Conservation (phyloP, 352 stramenopile genomes). For the Pythium phragmiticola region DNA sequence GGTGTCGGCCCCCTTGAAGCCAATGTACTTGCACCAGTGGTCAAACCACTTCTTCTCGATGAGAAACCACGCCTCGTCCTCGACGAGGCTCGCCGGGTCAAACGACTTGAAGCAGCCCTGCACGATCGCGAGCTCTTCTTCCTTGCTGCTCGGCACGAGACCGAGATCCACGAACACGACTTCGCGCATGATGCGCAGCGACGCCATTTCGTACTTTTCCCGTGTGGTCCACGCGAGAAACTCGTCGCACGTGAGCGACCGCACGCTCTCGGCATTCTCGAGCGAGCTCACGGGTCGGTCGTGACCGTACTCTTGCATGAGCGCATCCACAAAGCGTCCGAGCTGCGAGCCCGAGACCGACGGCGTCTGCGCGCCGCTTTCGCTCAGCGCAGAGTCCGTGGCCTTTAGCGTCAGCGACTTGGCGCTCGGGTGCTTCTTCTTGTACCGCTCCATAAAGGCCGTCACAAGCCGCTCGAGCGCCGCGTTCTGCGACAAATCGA, state of each 20-base stretch:
- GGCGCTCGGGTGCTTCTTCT: constrained; percentile 36
- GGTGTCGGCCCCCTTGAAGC: constrained; percentile 31
- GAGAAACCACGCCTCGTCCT: constrained; percentile 85
- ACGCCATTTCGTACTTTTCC: constrained; percentile 75
- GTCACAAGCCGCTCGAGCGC: constrained; percentile 66
- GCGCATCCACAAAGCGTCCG: constrained; percentile 71
- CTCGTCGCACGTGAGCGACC: constrained; percentile 63
- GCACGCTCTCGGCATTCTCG: constrained; percentile 27
- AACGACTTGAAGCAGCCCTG: constrained; percentile 79
- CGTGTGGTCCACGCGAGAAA: constrained; percentile 66
- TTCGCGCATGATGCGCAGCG: constrained; percentile 80
- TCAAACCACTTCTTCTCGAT: constrained; percentile 85
- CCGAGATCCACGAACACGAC: constrained; percentile 84
- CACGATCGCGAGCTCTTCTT: constrained; percentile 74
- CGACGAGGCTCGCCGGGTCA: constrained; percentile 58
- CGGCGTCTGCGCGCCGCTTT: constrained; percentile 52
- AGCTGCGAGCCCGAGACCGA: constrained; percentile 80
- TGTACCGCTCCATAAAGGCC: constrained; percentile 59
- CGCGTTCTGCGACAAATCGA: constrained; percentile 79
- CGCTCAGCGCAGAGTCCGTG: constrained; percentile 10
- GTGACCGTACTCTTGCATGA: constrained; percentile 51
- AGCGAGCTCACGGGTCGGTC: constrained; percentile 26
- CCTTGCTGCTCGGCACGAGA: constrained; percentile 64
- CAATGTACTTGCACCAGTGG: constrained; percentile 84
- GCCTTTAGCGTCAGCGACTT: constrained; percentile 16